Evolutionary conservation across 2,329 filamentous ascomycete genomes (phyloP), one percentile per base, ranked within the genome.

Genomic region (Neonectria faginata): DNA sequence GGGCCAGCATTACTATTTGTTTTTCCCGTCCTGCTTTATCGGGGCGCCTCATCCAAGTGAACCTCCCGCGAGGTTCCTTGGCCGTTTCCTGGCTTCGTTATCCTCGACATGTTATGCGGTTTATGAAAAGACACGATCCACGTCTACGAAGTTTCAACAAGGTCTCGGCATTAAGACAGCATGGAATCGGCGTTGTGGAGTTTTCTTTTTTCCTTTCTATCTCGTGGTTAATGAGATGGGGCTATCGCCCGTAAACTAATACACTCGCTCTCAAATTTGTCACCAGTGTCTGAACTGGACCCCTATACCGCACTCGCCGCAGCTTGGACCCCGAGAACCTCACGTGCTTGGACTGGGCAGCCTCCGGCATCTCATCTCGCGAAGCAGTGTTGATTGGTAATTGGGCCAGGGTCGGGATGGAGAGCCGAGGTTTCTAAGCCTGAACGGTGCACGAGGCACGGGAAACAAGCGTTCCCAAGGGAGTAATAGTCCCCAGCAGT

Each of bases 141-240:
- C 62, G 68, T 67, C 70, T 59, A 70, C 63, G 55, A 70, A 64
- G 56, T 63, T 63, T 63, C 66, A 53, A 54, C 60, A 62, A 67
- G 65, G 67, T 62, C 66, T 68, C 72, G 64, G 72, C 72, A 76
- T 75, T 57, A 74, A 74, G 66, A 75, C 68, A 74, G 74, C 76
- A 78, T 78, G 68, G 57, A 61, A 75, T 67, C 57, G 76, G 76
- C 73, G 76, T 78, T 75, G 59, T 57, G 70, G 71, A 62, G 66
- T 73, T 72, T 73, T 67, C 62, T 57, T 72, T 69, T 67, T 58
- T 69, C 36, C 61, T 60, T 66, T 66, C 67, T 68, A 16, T 39
- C 57, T 47, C 45, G 53, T 47, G 53, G 42, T 52, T 65, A 58
- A 62, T 58, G 53, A 52, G 36, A 55, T 51, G 27, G 57, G 59